phyloP scores from a whole-genome alignment of 805 yeast genomes.

The Candida dajiaensis region DNA sequence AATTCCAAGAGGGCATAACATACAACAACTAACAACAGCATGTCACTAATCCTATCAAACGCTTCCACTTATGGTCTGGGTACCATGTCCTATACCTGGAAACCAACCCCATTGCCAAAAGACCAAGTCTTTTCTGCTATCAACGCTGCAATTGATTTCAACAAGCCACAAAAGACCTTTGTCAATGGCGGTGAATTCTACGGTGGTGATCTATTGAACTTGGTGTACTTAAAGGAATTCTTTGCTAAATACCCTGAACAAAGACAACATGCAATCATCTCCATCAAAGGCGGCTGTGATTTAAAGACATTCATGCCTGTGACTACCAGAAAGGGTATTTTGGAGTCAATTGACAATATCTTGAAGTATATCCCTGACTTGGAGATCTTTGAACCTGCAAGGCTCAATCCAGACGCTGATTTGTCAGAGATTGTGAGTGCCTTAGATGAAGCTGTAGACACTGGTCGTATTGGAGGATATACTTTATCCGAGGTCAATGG shows the following conservation, averaged over 20 bases:
- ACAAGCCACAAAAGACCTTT: conserved; percentile 39
- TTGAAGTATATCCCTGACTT: conserved; percentile 36
- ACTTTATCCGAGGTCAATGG: conserved; percentile 72
- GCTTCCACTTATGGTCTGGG: conserved; percentile 52
- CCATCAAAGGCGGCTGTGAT: conserved; percentile 62
- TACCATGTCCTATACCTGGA: conserved; percentile 77
- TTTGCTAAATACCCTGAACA: conserved; percentile 51
- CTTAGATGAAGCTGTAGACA: conserved; percentile 51
- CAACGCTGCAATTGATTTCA: conserved; percentile 40
- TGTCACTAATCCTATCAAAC: background rate
- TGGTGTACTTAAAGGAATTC: conserved; percentile 52
- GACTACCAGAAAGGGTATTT: conserved; percentile 43
- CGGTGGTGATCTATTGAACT: conserved; percentile 48
- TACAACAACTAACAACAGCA: background rate
- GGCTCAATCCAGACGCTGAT: conserved; percentile 55
- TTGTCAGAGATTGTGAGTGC: conserved; percentile 53
- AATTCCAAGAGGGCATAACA: background rate
- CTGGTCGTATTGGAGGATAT: conserved; percentile 62
- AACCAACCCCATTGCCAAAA: conserved; percentile 46
- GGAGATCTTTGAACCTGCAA: conserved; percentile 66
- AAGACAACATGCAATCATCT: conserved; percentile 49
- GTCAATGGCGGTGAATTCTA: conserved; percentile 79
- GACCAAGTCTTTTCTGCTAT: conserved; percentile 50
- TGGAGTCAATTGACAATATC: conserved; percentile 40
- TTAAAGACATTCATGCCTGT: conserved; percentile 36